Percentiles rank a stretch among this genome's conserved stretches.
Evolutionary conservation across 257 asterid genomes (phyloP).

Genomic region (Forsythia viridissima): DNA sequence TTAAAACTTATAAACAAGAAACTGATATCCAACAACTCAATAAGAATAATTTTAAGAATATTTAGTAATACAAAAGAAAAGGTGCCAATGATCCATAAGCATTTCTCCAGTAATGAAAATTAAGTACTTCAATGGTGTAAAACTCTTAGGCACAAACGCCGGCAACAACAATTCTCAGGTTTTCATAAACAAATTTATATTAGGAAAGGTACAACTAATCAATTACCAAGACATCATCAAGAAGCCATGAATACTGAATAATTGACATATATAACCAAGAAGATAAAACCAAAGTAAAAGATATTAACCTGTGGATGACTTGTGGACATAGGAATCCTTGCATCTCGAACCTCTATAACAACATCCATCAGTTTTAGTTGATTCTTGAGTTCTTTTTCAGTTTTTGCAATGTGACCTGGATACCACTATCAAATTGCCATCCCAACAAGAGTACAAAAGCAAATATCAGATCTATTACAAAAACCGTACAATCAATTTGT

Average conservation of each 20-base stretch:
- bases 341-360: constrained; percentile 97
- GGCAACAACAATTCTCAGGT: neutral
- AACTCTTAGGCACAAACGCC: neutral
- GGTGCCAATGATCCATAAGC: neutral
- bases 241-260: constrained; percentile 17
- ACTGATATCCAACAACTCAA: neutral
- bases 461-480: constrained; percentile 9
- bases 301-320: constrained; percentile 77
- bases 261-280: constrained; percentile 1
- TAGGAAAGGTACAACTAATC: constrained; percentile 1
- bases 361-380: constrained; percentile 98
- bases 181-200: neutral
- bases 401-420: constrained; percentile 96
- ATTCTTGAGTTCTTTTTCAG: constrained; percentile 91
- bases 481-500: constrained; percentile 9
- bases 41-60: neutral
- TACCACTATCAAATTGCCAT: constrained; percentile 66
- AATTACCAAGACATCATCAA: constrained; percentile 17
- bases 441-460: constrained; percentile 25
- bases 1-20: neutral
- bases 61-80: neutral
- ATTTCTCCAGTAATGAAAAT: neutral
- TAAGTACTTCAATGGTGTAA: neutral
- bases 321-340: constrained; percentile 90
- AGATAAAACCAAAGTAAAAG: neutral